Conservation (phyloP, 2,329 filamentous ascomycete genomes). For the Botrytis fragariae region DNA sequence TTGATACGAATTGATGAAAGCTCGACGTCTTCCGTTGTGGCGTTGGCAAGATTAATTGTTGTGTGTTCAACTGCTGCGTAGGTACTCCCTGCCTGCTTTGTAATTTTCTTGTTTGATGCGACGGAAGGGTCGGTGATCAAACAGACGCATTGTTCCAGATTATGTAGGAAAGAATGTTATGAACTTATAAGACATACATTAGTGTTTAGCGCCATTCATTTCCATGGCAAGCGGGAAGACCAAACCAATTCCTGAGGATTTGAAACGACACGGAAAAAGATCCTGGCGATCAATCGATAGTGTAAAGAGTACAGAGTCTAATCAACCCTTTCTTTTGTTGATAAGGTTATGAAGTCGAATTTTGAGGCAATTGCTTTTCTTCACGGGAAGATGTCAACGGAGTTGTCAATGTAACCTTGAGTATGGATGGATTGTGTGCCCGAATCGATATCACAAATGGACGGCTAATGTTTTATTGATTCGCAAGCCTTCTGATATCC, state of each 20-base stretch:
- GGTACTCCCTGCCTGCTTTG: no score
- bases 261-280: not conserved
- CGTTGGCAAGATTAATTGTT: not conserved
- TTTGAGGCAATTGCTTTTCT: not conserved
- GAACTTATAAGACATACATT: not conserved
- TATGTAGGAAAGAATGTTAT: slow-evolving; percentile 1
- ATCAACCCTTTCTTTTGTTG: not conserved
- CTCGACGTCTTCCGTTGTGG: not conserved
- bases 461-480: slow-evolving; percentile 5
- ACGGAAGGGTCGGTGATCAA: not conserved
- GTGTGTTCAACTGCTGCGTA: not conserved
- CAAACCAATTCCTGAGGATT: not conserved
- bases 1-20: not conserved
- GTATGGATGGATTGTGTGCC: not conserved
- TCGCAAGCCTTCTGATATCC: slow-evolving; percentile 2
- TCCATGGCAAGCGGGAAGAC: not conserved
- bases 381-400: not conserved
- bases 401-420: not conserved
- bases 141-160: not conserved
- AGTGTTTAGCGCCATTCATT: not conserved
- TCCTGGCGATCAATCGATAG: not conserved
- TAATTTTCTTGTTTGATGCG: not conserved
- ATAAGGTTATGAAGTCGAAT: not conserved
- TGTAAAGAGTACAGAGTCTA: not conserved
- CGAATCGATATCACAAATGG: not conserved